Evolutionary conservation across 345 rosid species (phyloP).

Genomic region (Combretum micranthum): DNA sequence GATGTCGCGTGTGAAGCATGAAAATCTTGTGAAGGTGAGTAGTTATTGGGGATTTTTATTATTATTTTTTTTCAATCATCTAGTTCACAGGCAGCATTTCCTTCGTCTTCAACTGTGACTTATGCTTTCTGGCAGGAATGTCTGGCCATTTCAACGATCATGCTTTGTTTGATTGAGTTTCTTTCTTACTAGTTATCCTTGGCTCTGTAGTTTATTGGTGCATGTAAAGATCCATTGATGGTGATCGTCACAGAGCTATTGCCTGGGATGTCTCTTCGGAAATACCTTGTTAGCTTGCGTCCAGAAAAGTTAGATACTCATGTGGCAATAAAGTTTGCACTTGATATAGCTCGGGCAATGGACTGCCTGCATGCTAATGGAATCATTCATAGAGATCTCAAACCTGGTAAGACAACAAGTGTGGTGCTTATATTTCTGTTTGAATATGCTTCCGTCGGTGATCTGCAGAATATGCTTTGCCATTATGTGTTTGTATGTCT

Average conservation of each 20-base stretch:
- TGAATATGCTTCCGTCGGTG: too few species aligned
- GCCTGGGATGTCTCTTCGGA: slow-evolving; percentile 95
- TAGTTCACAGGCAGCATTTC: too few species aligned
- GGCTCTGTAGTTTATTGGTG: slow-evolving; percentile 73
- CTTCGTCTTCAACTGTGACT: too few species aligned
- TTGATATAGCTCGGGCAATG: slow-evolving; percentile 85
- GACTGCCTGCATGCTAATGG: slow-evolving; percentile 96
- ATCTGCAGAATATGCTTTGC: too few species aligned
- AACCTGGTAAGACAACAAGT: slow-evolving; percentile 60
- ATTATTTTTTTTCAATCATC: too few species aligned
- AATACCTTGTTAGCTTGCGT: slow-evolving; percentile 57
- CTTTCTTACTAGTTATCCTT: not conserved
- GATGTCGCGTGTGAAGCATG: slow-evolving; percentile 92
- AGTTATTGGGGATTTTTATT: not conserved
- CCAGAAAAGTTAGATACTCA: slow-evolving; percentile 53
- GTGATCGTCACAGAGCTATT: slow-evolving; percentile 87
- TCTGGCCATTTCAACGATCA: not conserved
- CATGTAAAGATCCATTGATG: slow-evolving; percentile 84
- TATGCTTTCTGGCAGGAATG: too few species aligned
- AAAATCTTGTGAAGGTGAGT: slow-evolving; percentile 78
- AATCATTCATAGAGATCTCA: slow-evolving; percentile 92
- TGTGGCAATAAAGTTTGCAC: slow-evolving; percentile 56
- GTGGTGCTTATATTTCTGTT: too few species aligned
- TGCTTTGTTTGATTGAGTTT: not conserved
- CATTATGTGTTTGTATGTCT: too few species aligned